Evolutionary conservation across 345 rosid species (phyloP).

Genomic region (Viola odorata): DNA sequence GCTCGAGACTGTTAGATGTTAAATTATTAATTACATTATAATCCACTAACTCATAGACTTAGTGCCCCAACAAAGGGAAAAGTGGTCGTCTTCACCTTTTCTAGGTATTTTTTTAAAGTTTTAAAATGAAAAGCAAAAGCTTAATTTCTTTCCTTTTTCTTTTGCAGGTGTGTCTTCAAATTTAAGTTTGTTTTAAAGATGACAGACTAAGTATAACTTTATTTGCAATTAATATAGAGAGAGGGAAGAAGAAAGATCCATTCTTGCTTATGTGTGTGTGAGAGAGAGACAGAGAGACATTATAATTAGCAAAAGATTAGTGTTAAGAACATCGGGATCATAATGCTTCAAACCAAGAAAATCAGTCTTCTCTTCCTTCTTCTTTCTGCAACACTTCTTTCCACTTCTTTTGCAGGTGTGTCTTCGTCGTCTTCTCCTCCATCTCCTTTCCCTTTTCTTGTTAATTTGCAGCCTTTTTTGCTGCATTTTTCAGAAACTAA

Average conservation of each 20-base stretch:
- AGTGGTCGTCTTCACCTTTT: slow-evolving; percentile 50
- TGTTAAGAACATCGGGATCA: too few species aligned
- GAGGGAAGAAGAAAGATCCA: slow-evolving; percentile 15
- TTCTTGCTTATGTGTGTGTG: too few species aligned
- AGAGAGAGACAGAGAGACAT: not conserved
- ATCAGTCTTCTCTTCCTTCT: slow-evolving; percentile 45
- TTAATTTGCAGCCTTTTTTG: slow-evolving; percentile 1
- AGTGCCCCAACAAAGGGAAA: slow-evolving; percentile 55
- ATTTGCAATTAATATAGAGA: slow-evolving; percentile 3
- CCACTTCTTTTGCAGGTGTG: slow-evolving; percentile 48
- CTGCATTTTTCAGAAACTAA: too few species aligned
- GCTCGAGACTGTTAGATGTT: slow-evolving; percentile 15
- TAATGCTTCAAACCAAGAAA: slow-evolving; percentile 26
- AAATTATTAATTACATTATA: slow-evolving; percentile 12
- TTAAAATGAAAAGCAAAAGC: slow-evolving; percentile 22
- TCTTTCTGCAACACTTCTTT: slow-evolving; percentile 34
- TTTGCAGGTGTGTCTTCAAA: too few species aligned
- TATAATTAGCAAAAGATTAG: too few species aligned
- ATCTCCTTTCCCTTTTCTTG: not conserved
- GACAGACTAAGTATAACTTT: too few species aligned
- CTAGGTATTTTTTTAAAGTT: slow-evolving; percentile 13
- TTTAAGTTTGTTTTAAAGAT: too few species aligned
- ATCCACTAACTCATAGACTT: slow-evolving; percentile 45
- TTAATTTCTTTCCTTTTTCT: not conserved
- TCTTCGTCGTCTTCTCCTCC: not conserved